Conservation (phyloP, 768 basidiomycete species). For the Artomyces pyxidatus region DNA sequence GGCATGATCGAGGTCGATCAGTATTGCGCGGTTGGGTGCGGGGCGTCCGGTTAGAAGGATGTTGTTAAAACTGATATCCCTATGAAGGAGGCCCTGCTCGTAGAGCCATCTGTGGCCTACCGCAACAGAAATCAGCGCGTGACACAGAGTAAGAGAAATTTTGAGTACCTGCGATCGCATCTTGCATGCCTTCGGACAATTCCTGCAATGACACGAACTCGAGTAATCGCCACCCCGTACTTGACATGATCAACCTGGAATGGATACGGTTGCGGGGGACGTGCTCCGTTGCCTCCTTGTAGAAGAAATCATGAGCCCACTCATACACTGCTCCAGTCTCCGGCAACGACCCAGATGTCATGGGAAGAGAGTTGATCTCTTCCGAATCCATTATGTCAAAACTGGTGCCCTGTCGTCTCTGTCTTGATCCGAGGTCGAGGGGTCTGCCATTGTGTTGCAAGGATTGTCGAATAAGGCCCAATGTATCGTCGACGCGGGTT, state of each 20-base stretch:
- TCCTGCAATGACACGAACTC: background rate
- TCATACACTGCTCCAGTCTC: background rate
- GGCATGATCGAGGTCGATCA: background rate
- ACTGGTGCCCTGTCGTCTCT: no score
- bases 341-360: no score
- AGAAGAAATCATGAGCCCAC: background rate
- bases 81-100: background rate
- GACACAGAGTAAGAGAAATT: no score
- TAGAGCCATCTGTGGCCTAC: slow-evolving; percentile 1
- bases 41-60: background rate
- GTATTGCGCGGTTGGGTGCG: background rate
- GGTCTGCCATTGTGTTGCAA: no score
- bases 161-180: background rate
- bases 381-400: no score
- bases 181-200: background rate
- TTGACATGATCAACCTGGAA: background rate
- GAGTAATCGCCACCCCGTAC: background rate
- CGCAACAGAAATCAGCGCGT: no score
- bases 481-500: no score
- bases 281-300: background rate
- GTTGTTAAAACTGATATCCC: background rate
- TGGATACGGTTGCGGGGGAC: background rate
- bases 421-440: no score
- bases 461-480: no score
- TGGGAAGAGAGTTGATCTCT: no score